Base-by-base conservation (phyloP, 805 yeast genomes). In the Yarrowia sp. region DNA sequence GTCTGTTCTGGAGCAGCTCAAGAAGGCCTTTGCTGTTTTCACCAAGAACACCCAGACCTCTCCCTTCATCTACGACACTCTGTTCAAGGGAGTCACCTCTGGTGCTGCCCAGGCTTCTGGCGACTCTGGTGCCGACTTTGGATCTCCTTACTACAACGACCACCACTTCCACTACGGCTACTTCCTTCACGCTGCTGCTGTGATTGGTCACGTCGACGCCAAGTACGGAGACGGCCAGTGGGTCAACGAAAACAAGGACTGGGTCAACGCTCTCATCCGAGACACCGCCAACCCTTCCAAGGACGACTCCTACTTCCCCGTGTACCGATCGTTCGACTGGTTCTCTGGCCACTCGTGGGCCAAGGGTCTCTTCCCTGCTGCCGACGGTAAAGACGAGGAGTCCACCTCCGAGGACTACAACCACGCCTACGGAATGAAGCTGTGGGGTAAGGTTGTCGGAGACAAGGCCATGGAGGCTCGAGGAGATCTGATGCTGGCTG, bases 151-250 rank as follows among this genome's bases (percentile, higher is more conserved):
- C 76, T 91, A 90, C 78, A 90, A 90, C 73, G 96, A 91, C 74
- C 96, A 91, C 74, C 95, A 90, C 76, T 91, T 90, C 85, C 96
- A 91, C 76, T 91, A 89, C 74, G 95, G 95, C n/a, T 91, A 90
- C 76, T 87, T 85, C 74, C 82, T 91, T 53, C 94, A 90, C 76
- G 90, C 95, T 2, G 94, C 95, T 9, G 92, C 96, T 3, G 82
- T 89, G 22, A 84, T 90, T 63, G 93, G 89, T 14, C 77, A 85
- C 70, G 84, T 88, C 26, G 95, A 90, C 74, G 67, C 72, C 10
- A 72, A 78, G 43, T 77, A 72, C 26, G 88, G 88, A 5, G 65
- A 59, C 22, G 87, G 87, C 10, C 74, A 79, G 10, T 89, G 90
- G 87, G 77, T 81, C 7, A 69, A 72, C 11, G 78, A 75, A 5